Percentiles rank a stretch among this genome's conserved stretches.
These are phyloP conservation scores for Metschnikowia borealis DNA, from an alignment of 805 yeast genomes.

Conservation along the genomic window DNA sequence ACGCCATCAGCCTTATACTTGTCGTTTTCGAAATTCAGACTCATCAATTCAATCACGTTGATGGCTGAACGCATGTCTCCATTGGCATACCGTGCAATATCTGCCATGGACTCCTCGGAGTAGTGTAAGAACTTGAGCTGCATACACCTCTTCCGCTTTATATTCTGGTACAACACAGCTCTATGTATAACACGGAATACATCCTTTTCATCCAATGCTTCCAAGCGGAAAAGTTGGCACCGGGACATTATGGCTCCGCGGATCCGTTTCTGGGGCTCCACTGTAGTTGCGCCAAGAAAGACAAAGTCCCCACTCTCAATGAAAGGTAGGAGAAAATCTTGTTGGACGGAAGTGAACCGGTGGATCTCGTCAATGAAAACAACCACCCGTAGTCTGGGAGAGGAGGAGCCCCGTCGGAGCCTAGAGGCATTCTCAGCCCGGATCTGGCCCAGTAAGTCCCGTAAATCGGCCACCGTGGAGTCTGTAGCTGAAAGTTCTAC, in stretches of 20 bases:
- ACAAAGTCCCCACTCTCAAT: conserved; percentile 81
- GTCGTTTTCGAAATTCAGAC: conserved; percentile 9
- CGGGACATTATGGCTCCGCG: conserved; percentile 81
- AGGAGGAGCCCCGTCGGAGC: conserved; percentile 18
- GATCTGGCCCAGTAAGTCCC: conserved; percentile 52
- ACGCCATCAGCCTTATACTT: background rate
- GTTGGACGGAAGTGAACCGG: conserved; percentile 80
- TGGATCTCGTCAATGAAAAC: conserved; percentile 93
- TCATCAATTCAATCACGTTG: conserved; percentile 29
- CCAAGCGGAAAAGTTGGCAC: conserved; percentile 72
- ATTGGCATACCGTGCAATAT: conserved; percentile 16
- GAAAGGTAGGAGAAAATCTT: conserved; percentile 78
- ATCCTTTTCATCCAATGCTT: conserved; percentile 48
- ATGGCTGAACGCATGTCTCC: conserved; percentile 37
- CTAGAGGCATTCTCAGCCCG: conserved; percentile 42
- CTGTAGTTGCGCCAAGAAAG: conserved; percentile 91
- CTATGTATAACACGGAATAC: conserved; percentile 48
- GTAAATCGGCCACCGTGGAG: conserved; percentile 62
- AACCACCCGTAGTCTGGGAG: conserved; percentile 30
- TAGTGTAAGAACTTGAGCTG: conserved; percentile 15
- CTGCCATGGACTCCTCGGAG: conserved; percentile 11
- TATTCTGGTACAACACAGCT: conserved; percentile 47
- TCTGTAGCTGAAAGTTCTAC: conserved; percentile 84
- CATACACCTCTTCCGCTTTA: conserved; percentile 17
- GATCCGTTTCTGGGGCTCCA: conserved; percentile 66